Base-by-base conservation (phyloP, 1,284 basidiomycete species). In the Pseudozyma tsukubaensis region DNA sequence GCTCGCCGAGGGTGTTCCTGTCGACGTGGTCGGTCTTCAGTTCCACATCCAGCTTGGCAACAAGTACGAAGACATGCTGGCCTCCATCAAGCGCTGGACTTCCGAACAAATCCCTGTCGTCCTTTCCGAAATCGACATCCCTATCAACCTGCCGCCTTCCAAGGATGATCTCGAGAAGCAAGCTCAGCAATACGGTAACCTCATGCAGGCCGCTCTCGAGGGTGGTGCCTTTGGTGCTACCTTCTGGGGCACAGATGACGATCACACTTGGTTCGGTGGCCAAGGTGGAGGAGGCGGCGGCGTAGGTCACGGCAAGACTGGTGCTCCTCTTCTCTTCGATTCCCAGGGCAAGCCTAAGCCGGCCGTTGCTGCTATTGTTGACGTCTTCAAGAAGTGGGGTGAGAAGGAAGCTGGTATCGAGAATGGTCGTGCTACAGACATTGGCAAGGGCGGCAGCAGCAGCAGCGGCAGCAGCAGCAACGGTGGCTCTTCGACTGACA, bases 321-420 rank as follows among this genome's bases (percentile, higher is more conserved):
- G 59, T 18, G 60, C 63, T 50, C 70, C 70, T 19, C 43, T 72
- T 35, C 52, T 72, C 34, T 72, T 72, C 19, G 64, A 65, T 34
- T 64, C 48, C 14, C 37, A 60, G 55, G 70, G 70, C 35, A 67
- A 67, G 56, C 56, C 70, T 39, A 72, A 72, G 47, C 52, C 70
- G 5, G 70, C 70, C 2, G 57, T 68, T 19, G 70, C 70, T 60
- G 70, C 70, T 8, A 58, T 72, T 12, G 70, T 72, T 9, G 70
- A 72, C 19, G 70, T 72, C 16, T 72, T 72, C 53, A 72, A 68
- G 60, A 67, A 72, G 64, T 72, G 70, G 70, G 70, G 70, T 50
- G 37, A 52, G 50, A 72, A 72, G 58, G 64, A 51, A 1, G 70
- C 50, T n/a, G 70, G 70, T 45, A 67, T 72, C 57, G 47, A 59